Percentiles rank a stretch among this genome's conserved stretches.
Evolutionary conservation across 768 basidiomycete species (phyloP).

Genomic region (Daedaleopsis nitida): DNA sequence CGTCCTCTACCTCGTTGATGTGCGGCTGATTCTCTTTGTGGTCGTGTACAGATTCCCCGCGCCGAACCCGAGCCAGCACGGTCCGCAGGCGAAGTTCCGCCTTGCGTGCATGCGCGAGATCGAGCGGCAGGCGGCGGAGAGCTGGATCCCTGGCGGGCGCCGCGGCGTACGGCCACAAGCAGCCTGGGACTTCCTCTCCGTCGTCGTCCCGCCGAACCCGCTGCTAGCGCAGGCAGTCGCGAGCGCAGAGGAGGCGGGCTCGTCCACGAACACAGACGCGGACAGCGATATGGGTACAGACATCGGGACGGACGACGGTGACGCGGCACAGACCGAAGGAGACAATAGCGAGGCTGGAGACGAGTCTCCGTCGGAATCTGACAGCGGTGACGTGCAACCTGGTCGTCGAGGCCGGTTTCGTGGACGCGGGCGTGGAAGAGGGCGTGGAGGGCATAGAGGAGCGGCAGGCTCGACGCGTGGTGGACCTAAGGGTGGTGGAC

Average conservation of each 20-base stretch:
- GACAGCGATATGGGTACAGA: background rate
- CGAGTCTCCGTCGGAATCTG: too few species aligned
- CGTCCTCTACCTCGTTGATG: background rate
- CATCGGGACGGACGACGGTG: background rate
- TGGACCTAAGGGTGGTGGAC: background rate
- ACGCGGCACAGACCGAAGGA: background rate
- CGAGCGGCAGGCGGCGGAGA: constrained; percentile 31
- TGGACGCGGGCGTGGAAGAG: too few species aligned
- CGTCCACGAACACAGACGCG: background rate
- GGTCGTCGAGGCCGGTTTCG: too few species aligned
- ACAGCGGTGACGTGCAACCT: too few species aligned
- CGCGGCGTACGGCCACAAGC: constrained; percentile 42
- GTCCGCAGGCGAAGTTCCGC: constrained; percentile 21
- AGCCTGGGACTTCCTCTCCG: constrained; percentile 51
- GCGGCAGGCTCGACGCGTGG: background rate
- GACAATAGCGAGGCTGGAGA: too few species aligned
- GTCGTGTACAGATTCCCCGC: constrained; percentile 26
- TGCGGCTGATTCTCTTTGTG: background rate
- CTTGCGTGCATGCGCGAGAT: constrained; percentile 30
- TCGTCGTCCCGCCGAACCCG: constrained; percentile 23
- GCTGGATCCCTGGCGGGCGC: constrained; percentile 29
- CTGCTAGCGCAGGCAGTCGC: background rate
- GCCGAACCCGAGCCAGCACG: constrained; percentile 8
- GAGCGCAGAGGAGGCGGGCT: background rate
- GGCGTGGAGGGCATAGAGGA: background rate